Conservation (phyloP, 202 grass and related monocot genomes). For the Setaria viridis region DNA sequence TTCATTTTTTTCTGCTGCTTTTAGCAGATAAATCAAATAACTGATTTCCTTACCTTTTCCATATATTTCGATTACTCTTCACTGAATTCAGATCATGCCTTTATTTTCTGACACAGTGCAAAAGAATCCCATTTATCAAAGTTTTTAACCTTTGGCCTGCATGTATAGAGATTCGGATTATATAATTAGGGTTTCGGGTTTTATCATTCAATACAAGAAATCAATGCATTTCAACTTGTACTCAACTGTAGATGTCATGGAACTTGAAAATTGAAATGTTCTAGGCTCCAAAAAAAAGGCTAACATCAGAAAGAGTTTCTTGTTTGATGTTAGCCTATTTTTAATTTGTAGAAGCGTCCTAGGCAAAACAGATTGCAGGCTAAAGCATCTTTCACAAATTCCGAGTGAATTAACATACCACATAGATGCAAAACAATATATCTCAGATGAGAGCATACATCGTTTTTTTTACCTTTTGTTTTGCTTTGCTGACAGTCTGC, state of each 20-base stretch:
- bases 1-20: constrained; percentile 38
- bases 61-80: constrained; percentile 32
- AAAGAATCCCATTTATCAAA: constrained; percentile 33
- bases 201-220: constrained; percentile 11
- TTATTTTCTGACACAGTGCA: constrained; percentile 39
- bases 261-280: not conserved
- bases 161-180: constrained; percentile 1
- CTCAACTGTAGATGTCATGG: not conserved
- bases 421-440: not conserved
- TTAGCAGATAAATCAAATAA: constrained; percentile 34
- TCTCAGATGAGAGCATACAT: not conserved
- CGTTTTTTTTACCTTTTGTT: not conserved
- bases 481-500: constrained; percentile 1
- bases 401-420: not conserved
- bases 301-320: not conserved
- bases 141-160: constrained; percentile 25
- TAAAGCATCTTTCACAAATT: constrained; percentile 16
- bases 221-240: constrained; percentile 25
- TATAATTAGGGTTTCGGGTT: constrained; percentile 47
- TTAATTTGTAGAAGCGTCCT: not conserved
- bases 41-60: constrained; percentile 29
- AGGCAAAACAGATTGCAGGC: constrained; percentile 5
- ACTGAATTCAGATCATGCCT: constrained; percentile 42
- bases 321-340: not conserved
- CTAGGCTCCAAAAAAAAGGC: not conserved